phyloP scores from a whole-genome alignment of 148 eudicot species.

The Rhododendron ovatum region DNA sequence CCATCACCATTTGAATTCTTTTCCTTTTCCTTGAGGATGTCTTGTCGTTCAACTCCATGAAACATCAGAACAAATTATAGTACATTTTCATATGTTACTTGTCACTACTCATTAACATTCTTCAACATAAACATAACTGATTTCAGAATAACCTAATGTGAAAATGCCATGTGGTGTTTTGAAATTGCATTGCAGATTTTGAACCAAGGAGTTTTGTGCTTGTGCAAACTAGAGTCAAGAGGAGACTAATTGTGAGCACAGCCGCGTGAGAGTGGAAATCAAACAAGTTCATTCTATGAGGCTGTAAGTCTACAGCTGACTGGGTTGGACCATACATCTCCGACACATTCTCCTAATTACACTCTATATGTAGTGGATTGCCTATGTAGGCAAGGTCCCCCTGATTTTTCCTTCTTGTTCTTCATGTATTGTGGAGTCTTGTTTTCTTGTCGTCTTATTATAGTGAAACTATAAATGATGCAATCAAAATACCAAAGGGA shows the following conservation, averaged over 20 bases:
- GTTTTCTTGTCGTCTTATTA: not conserved
- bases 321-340: not conserved
- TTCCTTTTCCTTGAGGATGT: not conserved
- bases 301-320: not conserved
- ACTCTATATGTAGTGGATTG: not conserved
- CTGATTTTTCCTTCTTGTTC: not conserved
- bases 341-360: not conserved
- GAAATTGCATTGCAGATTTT: not conserved
- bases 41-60: not conserved
- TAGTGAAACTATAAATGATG: not conserved
- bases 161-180: not conserved
- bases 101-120: not conserved
- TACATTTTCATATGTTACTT: not conserved
- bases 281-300: not conserved
- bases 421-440: not conserved
- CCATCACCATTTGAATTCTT: not conserved
- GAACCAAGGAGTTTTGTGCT: not conserved
- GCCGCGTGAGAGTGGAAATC: not conserved
- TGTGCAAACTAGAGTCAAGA: not conserved
- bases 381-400: not conserved
- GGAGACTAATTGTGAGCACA: not conserved
- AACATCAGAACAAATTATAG: not conserved
- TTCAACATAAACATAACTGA: not conserved
- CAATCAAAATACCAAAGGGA: too few species aligned
- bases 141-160: not conserved